Conservation (phyloP, 768 basidiomycete species). For the Suillus lakei region DNA sequence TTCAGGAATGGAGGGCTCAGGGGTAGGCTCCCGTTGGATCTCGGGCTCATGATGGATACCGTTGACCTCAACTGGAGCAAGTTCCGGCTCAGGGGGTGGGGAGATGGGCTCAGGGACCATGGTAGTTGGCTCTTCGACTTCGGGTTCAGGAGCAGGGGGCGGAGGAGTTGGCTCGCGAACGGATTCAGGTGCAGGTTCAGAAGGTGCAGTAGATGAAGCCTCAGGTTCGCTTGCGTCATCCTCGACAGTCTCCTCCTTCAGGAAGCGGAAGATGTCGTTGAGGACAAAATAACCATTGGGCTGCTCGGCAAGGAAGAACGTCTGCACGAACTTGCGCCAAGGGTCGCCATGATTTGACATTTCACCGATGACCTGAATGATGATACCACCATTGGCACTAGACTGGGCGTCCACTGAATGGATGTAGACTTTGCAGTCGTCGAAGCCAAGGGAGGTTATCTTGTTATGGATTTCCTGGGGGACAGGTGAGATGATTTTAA, state of each 20-base stretch:
- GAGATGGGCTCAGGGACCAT: constrained; percentile 41
- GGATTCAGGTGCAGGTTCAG: constrained; percentile 36
- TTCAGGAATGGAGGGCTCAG: constrained; percentile 30
- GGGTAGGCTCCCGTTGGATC: constrained; percentile 31
- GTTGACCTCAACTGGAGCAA: constrained; percentile 46
- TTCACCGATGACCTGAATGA: constrained; percentile 99
- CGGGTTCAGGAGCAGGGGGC: constrained; percentile 35
- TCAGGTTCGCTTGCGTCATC: constrained; percentile 66
- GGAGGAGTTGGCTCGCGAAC: constrained; percentile 39
- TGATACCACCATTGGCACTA: constrained; percentile 92
- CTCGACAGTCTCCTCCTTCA: constrained; percentile 93
- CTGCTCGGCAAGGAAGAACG: constrained; percentile 99
- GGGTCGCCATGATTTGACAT: constrained; percentile 92
- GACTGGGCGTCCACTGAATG: constrained; percentile 98
- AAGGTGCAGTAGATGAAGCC: constrained; percentile 38
- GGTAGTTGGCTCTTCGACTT: constrained; percentile 29
- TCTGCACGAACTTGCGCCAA: constrained; percentile 99
- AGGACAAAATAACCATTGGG: constrained; percentile 99
- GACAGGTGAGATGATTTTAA: constrained; percentile 10
- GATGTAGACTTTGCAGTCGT: constrained; percentile 98
- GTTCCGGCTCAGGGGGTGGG: constrained; percentile 41
- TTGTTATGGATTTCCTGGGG: constrained; percentile 94
- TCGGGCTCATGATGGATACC: constrained; percentile 43
- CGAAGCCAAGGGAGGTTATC: constrained; percentile 91
- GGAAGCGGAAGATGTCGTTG: constrained; percentile 99